Base-by-base conservation (phyloP, 768 basidiomycete genomes). In the Cubamyces sp. region DNA sequence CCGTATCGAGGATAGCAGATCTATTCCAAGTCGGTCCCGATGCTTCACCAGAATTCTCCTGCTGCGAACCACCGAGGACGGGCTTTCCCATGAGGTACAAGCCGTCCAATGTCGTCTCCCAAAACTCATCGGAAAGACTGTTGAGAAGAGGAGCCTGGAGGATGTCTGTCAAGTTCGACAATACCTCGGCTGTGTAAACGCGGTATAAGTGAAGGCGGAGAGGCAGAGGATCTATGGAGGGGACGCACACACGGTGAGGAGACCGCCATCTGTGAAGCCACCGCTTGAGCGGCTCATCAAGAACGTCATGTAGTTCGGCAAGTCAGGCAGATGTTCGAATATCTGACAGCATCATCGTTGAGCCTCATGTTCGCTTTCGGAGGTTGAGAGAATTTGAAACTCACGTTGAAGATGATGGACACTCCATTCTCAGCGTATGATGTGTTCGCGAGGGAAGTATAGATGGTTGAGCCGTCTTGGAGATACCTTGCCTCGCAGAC, bases 141-240 rank as follows among this genome's bases (percentile, higher is more conserved):
- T 34, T 21, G 26, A 52, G n/a, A 11, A 28, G 51, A 5, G 51
- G 51, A 9, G 51, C 51, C 8, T 34, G 5, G 28, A 52, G 51
- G 30, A 52, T 39, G 51, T 52, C 51, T 18, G 51, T 52, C 51
- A 37, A 37, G 34, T 52, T 39, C 34, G 51, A 16, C 28, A 52
- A 37, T 3, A 52, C 51, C 51, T 52, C 51, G 30, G 51, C 51
- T 52, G n/a, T 5, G 26, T 2, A 19, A 18, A 8, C 15, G 15
- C 28, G 28, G 28, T 8, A 30, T 30, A 8, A 30, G 14, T n/a
- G n/a, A 14, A 14, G 5, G 5, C 46, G 25, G 8, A 26, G 23
- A 30, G 26, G 12, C 7, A 7, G 21, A 23, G 5, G 46, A 6
- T 15, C 16, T 6, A 19, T 4, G 12, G 14, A 26, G 5, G 25